Percentiles rank a stretch among this genome's conserved stretches.
These are phyloP conservation scores for Ashbya aceris DNA, from an alignment of 1,139 yeast genomes.

Conservation along the genomic window DNA sequence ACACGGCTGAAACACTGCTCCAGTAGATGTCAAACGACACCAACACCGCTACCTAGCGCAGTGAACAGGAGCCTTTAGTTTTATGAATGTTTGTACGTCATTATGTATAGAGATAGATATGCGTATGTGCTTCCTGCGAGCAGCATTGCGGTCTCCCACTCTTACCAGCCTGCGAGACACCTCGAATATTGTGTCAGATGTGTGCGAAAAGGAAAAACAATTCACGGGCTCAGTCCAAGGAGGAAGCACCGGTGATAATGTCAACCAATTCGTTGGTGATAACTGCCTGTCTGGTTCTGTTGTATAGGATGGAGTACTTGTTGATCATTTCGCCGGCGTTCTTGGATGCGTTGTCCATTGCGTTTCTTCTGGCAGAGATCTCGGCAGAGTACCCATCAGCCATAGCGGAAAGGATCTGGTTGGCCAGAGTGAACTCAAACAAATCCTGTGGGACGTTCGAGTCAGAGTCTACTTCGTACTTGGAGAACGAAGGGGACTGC, in stretches of 20 bases:
- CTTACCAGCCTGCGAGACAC: too few relatives aligned
- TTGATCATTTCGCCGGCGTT: constrained; percentile 98
- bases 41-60: too few relatives aligned
- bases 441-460: constrained; percentile 47
- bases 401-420: constrained; percentile 82
- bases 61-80: too few relatives aligned
- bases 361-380: constrained; percentile 97
- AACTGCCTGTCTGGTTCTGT: constrained; percentile 99
- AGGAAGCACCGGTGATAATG: constrained; percentile 98
- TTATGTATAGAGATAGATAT: constrained; percentile 1
- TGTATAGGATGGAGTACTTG: constrained; percentile 90
- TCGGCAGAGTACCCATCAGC: constrained; percentile 99
- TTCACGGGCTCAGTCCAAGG: constrained; percentile 58
- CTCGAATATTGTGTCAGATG: not conserved
- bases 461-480: constrained; percentile 82
- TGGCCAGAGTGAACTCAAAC: constrained; percentile 83
- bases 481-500: constrained; percentile 77
- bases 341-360: constrained; percentile 99
- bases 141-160: not conserved
- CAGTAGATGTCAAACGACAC: too few relatives aligned
- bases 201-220: not conserved
- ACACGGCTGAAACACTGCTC: too few relatives aligned
- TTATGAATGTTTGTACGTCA: not conserved
- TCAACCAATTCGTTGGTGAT: constrained; percentile 99
- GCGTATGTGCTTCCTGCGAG: not conserved